Percentiles rank a stretch among this genome's conserved stretches.
phyloP scores from a whole-genome alignment of 2,329 filamentous ascomycete genomes.

The Talaromyces sp. region DNA sequence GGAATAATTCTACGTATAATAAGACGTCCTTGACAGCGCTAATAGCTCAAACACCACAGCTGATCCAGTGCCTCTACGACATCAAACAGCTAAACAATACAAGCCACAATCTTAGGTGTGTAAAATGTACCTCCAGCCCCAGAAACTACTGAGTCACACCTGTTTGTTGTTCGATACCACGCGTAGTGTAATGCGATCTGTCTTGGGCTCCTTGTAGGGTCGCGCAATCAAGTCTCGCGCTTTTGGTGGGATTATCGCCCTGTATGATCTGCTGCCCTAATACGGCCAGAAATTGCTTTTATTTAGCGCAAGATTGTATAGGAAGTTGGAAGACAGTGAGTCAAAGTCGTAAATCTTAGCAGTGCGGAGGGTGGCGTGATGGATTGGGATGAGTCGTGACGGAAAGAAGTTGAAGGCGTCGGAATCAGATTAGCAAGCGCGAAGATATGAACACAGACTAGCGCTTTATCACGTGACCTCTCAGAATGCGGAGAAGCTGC shows the following conservation, averaged over 20 bases:
- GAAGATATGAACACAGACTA: conserved; percentile 14
- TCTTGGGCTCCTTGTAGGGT: conserved; percentile 6
- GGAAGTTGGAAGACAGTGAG: not conserved
- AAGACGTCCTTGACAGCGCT: conserved; percentile 10
- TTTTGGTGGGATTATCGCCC: not conserved
- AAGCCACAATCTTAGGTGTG: conserved; percentile 31
- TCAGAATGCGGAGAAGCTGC: conserved; percentile 2
- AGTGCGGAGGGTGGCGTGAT: conserved; percentile 4
- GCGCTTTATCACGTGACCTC: not conserved
- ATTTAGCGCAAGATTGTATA: not conserved
- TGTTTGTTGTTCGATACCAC: conserved; percentile 20
- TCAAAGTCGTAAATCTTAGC: not conserved
- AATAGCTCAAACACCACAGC: conserved; percentile 23
- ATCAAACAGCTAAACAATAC: conserved; percentile 42
- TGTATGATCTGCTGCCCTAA: not conserved
- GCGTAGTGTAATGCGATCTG: conserved; percentile 21
- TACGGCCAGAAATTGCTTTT: not conserved
- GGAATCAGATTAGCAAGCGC: conserved; percentile 16
- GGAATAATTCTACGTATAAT: conserved; percentile 35
- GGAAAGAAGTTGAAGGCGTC: conserved; percentile 15
- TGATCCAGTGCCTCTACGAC: conserved; percentile 39
- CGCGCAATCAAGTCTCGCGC: conserved; percentile 12
- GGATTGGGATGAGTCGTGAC: conserved; percentile 3
- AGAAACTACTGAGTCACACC: conserved; percentile 33
- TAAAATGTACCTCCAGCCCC: conserved; percentile 12